Percentiles rank a stretch among this genome's conserved stretches.
Evolutionary conservation across 345 rosid genomes (phyloP).

Genomic region (Boechera retrofracta): DNA sequence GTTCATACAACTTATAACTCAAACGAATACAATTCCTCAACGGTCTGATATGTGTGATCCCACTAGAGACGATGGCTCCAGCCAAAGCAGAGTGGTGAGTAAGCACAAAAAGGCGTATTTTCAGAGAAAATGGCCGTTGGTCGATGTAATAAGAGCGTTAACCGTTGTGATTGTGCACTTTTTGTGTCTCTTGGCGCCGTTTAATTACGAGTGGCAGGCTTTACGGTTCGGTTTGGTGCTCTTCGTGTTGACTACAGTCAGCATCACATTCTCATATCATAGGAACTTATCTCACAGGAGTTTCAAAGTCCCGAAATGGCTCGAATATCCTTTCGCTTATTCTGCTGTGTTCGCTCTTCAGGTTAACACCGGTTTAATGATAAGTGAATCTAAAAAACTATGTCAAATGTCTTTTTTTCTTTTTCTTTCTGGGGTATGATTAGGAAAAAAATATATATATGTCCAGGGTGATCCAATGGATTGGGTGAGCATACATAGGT

Average conservation of each 20-base stretch:
- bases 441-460: background rate
- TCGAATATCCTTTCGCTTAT: conserved; percentile 79
- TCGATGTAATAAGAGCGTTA: conserved; percentile 56
- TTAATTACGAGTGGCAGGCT: conserved; percentile 70
- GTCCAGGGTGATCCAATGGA: conserved; percentile 63
- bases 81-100: conserved; percentile 36
- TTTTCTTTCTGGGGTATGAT: background rate
- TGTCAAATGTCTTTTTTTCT: background rate
- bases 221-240: conserved; percentile 61
- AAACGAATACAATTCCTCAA: background rate
- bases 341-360: conserved; percentile 75
- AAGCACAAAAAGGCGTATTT: conserved; percentile 40
- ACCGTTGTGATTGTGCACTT: conserved; percentile 60
- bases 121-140: conserved; percentile 59
- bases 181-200: conserved; percentile 67
- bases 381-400: background rate
- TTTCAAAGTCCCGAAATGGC: conserved; percentile 80
- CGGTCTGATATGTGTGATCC: conserved; percentile 32
- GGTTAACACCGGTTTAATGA: conserved; percentile 43
- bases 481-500: conserved; percentile 93
- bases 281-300: conserved; percentile 74
- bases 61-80: conserved; percentile 24
- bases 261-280: conserved; percentile 75
- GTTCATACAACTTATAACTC: conserved; percentile 9
- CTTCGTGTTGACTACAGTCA: conserved; percentile 52